A percentile compares a stretch with the other conserved stretches of the same genome.
These are phyloP conservation scores for Phytophthora foliorum DNA, from an alignment of 352 stramenopile species.

Conservation along the genomic window DNA sequence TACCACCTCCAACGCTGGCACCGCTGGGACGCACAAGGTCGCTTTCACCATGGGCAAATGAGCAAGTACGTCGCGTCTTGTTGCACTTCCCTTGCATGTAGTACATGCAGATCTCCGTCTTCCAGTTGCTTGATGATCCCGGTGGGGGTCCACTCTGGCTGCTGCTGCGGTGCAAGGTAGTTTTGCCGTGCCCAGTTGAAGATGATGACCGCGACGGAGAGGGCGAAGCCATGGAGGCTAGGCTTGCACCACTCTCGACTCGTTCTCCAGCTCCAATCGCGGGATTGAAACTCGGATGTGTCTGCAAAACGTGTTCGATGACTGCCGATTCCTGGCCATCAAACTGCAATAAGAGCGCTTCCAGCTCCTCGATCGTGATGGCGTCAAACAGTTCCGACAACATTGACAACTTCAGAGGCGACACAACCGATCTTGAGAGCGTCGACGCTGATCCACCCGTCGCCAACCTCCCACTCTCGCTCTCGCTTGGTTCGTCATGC, in stretches of 20 bases:
- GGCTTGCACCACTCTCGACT: constrained; percentile 28
- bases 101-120: constrained; percentile 92
- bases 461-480: constrained; percentile 39
- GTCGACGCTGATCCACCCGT: constrained; percentile 13
- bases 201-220: constrained; percentile 36
- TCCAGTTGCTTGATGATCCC: constrained; percentile 77
- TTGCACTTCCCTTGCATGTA: constrained; percentile 92
- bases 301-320: constrained; percentile 76
- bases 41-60: constrained; percentile 87
- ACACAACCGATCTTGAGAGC: constrained; percentile 32
- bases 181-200: constrained; percentile 35
- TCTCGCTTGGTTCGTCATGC: constrained; percentile 38
- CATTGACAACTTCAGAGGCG: constrained; percentile 66
- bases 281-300: constrained; percentile 80
- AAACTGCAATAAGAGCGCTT: constrained; percentile 56
- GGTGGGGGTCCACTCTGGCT: constrained; percentile 33
- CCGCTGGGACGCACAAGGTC: constrained; percentile 65
- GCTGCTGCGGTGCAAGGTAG: constrained; percentile 46
- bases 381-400: constrained; percentile 79
- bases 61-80: constrained; percentile 89
- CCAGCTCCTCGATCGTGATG: constrained; percentile 73
- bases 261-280: constrained; percentile 36
- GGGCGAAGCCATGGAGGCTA: constrained; percentile 31
- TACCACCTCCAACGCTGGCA: constrained; percentile 10
- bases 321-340: constrained; percentile 61